These are phyloP conservation scores for Neurospora intermedia DNA, from an alignment of 495 filamentous ascomycete species.

Conservation along the genomic window DNA sequence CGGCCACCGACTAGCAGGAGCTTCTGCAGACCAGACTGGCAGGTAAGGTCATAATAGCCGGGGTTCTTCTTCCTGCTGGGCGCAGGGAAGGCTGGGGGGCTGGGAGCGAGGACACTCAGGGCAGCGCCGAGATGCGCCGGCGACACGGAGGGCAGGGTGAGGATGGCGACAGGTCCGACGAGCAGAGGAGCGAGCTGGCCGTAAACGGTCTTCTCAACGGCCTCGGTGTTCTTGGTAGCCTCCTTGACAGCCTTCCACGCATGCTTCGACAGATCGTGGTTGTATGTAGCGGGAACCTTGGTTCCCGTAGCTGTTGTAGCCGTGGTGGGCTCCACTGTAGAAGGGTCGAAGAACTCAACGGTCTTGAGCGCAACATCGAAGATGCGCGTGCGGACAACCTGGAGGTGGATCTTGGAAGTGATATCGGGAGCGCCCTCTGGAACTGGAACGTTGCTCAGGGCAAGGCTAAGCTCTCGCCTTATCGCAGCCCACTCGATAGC, in stretches of 20 bases:
- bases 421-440: constrained; percentile 12
- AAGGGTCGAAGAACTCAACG: constrained; percentile 75
- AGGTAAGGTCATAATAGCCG: constrained; percentile 62
- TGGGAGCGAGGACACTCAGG: constrained; percentile 63
- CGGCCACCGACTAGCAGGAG: constrained; percentile 76
- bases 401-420: constrained; percentile 53
- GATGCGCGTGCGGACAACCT: constrained; percentile 78
- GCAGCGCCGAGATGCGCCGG: constrained; percentile 73
- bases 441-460: constrained; percentile 48
- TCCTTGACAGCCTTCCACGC: constrained; percentile 51
- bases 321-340: constrained; percentile 15
- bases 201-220: constrained; percentile 35
- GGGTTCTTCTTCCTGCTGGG: constrained; percentile 66
- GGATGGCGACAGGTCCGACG: constrained; percentile 63
- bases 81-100: constrained; percentile 57
- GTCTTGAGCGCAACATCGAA: constrained; percentile 75
- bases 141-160: constrained; percentile 74
- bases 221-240: constrained; percentile 26
- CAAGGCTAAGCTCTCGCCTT: constrained; percentile 65
- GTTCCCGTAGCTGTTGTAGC: constrained; percentile 22
- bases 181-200: constrained; percentile 63
- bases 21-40: constrained; percentile 76
- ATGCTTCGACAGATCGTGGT: constrained; percentile 63
- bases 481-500: constrained; percentile 80
- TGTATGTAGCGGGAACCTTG: constrained; percentile 34